Evolutionary conservation across 371 early-diverging fungal genomes (phyloP).

Genomic region (Zancudomyces culisetae): DNA sequence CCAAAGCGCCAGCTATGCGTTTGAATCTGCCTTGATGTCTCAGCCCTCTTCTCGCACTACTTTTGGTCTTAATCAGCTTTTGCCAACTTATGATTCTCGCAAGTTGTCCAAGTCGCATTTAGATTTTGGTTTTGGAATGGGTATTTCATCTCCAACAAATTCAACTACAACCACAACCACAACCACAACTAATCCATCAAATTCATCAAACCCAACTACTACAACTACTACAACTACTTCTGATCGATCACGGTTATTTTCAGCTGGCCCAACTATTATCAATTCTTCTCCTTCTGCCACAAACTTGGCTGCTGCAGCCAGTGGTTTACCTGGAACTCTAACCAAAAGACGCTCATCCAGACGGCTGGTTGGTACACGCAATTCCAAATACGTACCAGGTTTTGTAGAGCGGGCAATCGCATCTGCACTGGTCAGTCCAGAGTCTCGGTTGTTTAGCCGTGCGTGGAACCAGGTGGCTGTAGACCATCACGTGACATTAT

Average conservation of each 20-base stretch:
- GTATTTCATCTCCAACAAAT: background rate
- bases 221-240: slow-evolving; percentile 15
- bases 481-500: slow-evolving; percentile 29
- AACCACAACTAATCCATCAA: background rate
- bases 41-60: background rate
- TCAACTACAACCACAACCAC: background rate
- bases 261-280: slow-evolving; percentile 8
- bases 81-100: background rate
- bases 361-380: background rate
- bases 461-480: slow-evolving; percentile 46
- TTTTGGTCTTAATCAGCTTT: background rate
- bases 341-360: slow-evolving; percentile 2
- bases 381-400: slow-evolving; percentile 34
- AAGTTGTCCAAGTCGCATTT: background rate
- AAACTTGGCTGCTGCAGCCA: slow-evolving; percentile 7
- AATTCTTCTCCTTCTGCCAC: slow-evolving; percentile 3
- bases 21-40: slow-evolving; percentile 10
- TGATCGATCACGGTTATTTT: slow-evolving; percentile 15
- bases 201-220: background rate
- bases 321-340: slow-evolving; percentile 9
- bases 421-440: slow-evolving; percentile 57
- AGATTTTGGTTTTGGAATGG: no score
- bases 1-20: slow-evolving; percentile 19
- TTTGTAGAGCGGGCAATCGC: slow-evolving; percentile 60
- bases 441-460: slow-evolving; percentile 41